Evolutionary conservation across 2,329 filamentous ascomycete genomes (phyloP), one percentile per base, ranked within the genome.

Genomic region (Cordyceps cicadae): DNA sequence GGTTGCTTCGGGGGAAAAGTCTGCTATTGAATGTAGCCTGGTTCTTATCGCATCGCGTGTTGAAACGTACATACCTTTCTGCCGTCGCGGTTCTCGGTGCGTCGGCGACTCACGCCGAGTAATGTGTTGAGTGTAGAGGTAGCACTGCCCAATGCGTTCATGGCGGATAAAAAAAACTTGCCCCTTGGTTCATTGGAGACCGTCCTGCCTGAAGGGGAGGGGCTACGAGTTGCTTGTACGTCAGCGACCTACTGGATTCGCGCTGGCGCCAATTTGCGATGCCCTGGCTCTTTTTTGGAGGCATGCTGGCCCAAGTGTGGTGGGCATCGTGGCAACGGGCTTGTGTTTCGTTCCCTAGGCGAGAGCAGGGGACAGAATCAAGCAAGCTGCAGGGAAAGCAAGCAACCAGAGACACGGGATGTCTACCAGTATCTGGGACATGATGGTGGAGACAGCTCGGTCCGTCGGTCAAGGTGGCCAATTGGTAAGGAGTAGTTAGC

Each of bases 231-330:
- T 58, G 32, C 32, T 32, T 51, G 34, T 51, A 51, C 46, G 55
- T 34, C 55, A 51, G 48, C 55, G 48, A 58, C 55, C 55, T 58
- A 17, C 55, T 58, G 19, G 37, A 58, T 58, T 51, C 14, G 45
- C 41, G 55, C 55, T 58, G 55, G 34, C 46, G 34, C 17, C 46
- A 50, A 39, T 37, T 56, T 14, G 48, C 29, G 43, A 48, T 19
- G 37, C n/a, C 5, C 21, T 21, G 43, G 43, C 24, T 12, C 19
- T 3, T 46, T 9, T 21, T 46, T 12, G 12, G 46, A 51, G 46
- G 46, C 34, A 15, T n/a, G 39, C 9, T 7, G 45, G 54, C 14
- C 53, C n/a, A 14, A 14, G 34, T 11, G 12, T 9, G n/a, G 54
- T 58, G 34, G 51, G 55, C 24, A 24, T 19, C 17, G 21, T 9